Conservation (phyloP, 2,329 filamentous ascomycete genomes). For the Diaporthe nobilis region DNA sequence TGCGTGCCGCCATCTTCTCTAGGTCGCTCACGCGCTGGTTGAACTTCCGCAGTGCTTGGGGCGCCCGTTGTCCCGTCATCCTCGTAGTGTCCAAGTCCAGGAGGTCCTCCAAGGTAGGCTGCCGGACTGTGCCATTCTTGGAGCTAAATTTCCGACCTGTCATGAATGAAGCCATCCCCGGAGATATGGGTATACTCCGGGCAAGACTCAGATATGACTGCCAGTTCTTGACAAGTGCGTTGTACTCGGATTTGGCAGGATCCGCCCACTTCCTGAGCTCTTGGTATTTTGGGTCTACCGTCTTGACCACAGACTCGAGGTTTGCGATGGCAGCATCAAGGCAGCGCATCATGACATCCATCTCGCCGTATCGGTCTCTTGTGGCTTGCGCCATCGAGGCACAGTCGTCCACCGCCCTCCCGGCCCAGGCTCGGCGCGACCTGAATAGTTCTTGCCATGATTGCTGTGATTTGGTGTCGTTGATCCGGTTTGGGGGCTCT, state of each 20-base stretch:
- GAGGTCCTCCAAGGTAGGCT: slow-evolving; percentile 79
- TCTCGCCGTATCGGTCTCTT: slow-evolving; percentile 78
- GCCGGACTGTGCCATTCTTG: slow-evolving; percentile 59
- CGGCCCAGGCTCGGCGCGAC: slow-evolving; percentile 84
- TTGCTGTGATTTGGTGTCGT: slow-evolving; percentile 82
- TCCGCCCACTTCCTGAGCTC: slow-evolving; percentile 80
- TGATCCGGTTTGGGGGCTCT: slow-evolving; percentile 84
- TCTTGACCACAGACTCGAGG: slow-evolving; percentile 80
- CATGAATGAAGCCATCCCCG: slow-evolving; percentile 77
- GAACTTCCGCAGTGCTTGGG: slow-evolving; percentile 71
- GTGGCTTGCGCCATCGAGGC: slow-evolving; percentile 73
- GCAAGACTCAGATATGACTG: slow-evolving; percentile 78
- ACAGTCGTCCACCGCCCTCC: slow-evolving; percentile 78
- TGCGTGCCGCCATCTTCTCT: slow-evolving; percentile 70
- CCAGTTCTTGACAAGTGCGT: slow-evolving; percentile 74
- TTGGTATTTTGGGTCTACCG: slow-evolving; percentile 79
- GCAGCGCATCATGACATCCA: slow-evolving; percentile 82
- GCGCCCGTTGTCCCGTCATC: slow-evolving; percentile 77
- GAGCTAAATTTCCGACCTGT: slow-evolving; percentile 61
- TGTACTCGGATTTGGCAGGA: slow-evolving; percentile 77
- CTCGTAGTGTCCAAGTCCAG: slow-evolving; percentile 81
- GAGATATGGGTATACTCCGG: slow-evolving; percentile 73
- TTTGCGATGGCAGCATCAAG: slow-evolving; percentile 90
- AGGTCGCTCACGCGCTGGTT: slow-evolving; percentile 71
- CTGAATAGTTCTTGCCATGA: slow-evolving; percentile 93